Conservation (phyloP, 257 asterid species). For the Handroanthus guayacan region DNA sequence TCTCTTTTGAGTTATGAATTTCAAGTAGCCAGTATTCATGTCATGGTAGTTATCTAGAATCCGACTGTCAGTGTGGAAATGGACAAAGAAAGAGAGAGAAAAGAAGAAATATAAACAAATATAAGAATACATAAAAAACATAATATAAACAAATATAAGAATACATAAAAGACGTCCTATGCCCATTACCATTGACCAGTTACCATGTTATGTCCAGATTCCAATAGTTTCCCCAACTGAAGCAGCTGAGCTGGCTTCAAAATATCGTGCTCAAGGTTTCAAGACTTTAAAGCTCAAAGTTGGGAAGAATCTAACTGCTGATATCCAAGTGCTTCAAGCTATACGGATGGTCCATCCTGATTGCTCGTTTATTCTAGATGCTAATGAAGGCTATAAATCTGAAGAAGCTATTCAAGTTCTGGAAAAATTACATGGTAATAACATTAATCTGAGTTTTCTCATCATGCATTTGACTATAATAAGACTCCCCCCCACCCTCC, state of each 20-base stretch:
- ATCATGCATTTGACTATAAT: neutral
- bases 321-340: constrained; percentile 85
- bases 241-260: constrained; percentile 83
- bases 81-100: neutral
- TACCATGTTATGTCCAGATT: constrained; percentile 54
- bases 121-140: neutral
- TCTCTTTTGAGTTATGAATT: neutral
- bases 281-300: constrained; percentile 86
- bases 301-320: constrained; percentile 73
- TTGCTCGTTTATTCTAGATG: constrained; percentile 84
- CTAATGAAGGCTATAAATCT: constrained; percentile 87
- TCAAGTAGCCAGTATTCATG: constrained; percentile 15
- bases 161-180: neutral
- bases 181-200: constrained; percentile 28
- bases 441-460: neutral
- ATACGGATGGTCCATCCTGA: constrained; percentile 80
- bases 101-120: neutral
- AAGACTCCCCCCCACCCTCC: no score
- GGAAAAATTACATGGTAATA: constrained; percentile 71
- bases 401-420: constrained; percentile 86
- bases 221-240: constrained; percentile 82
- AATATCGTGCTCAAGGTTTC: constrained; percentile 71
- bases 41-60: neutral
- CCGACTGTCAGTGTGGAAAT: neutral
- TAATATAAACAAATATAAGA: neutral